phyloP scores from a whole-genome alignment of 2,329 filamentous ascomycete genomes.

The Dactylonectria estremocensis region DNA sequence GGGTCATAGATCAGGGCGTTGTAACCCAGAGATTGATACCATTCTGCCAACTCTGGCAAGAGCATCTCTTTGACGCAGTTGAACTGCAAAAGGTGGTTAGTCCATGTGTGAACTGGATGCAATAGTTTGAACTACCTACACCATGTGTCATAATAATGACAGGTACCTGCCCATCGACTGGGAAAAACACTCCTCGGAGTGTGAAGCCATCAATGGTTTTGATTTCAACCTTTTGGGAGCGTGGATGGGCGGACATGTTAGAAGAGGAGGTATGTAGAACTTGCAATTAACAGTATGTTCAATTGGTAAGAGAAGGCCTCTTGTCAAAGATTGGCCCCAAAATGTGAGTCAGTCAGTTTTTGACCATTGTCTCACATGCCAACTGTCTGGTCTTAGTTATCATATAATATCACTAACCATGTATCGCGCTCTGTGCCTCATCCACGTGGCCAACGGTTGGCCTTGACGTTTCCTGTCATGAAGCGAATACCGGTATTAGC shows the following conservation, averaged over 20 bases:
- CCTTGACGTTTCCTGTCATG: too few species aligned
- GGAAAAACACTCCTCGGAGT: slow-evolving; percentile 57
- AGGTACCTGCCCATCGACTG: slow-evolving; percentile 44
- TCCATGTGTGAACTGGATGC: background rate
- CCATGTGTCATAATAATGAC: slow-evolving; percentile 50
- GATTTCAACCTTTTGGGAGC: slow-evolving; percentile 53
- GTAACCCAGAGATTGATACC: slow-evolving; percentile 52
- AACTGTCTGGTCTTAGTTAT: too few species aligned
- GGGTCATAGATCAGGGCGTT: slow-evolving; percentile 56
- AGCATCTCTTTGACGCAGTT: slow-evolving; percentile 50
- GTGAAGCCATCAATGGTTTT: slow-evolving; percentile 58
- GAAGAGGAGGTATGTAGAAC: background rate
- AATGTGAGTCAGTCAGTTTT: too few species aligned
- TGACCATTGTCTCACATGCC: too few species aligned
- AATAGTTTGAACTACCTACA: slow-evolving; percentile 34
- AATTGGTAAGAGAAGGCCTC: too few species aligned
- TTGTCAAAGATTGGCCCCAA: too few species aligned
- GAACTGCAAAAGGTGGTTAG: slow-evolving; percentile 23
- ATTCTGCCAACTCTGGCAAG: slow-evolving; percentile 51
- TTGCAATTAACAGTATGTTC: too few species aligned
- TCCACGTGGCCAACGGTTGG: too few species aligned
- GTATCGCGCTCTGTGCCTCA: too few species aligned
- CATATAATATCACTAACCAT: too few species aligned
- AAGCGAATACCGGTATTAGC: too few species aligned
- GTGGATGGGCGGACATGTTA: too few species aligned